phyloP scores from a whole-genome alignment of 768 basidiomycete species.

The Fibroporia radiculosa region DNA sequence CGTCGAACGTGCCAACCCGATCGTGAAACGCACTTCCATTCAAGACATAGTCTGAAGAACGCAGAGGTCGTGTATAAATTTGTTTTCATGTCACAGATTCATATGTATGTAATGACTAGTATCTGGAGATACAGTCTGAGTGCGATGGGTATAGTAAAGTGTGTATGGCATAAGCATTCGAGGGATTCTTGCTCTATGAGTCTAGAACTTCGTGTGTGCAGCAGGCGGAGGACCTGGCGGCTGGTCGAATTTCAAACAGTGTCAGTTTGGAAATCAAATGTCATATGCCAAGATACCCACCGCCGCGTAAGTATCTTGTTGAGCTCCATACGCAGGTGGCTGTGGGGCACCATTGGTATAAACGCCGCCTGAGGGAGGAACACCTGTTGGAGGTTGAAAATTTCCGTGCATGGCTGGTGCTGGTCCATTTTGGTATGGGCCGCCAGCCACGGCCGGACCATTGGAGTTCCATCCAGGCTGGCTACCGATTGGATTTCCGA shows the following conservation, averaged over 20 bases:
- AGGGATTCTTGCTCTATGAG: too few species aligned
- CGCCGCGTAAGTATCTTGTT: neutral
- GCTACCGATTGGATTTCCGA: neutral
- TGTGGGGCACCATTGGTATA: neutral
- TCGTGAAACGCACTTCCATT: too few species aligned
- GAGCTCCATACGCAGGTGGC: neutral
- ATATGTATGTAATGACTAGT: too few species aligned
- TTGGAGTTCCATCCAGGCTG: slow-evolving; percentile 1
- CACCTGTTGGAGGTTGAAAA: neutral
- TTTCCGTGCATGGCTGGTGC: too few species aligned
- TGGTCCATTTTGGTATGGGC: neutral
- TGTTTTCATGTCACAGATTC: too few species aligned
- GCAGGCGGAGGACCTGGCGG: slow-evolving; percentile 3
- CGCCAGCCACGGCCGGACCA: neutral
- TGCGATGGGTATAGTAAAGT: too few species aligned
- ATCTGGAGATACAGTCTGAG: too few species aligned
- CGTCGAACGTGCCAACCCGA: too few species aligned
- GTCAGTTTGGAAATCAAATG: neutral
- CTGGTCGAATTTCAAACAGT: too few species aligned
- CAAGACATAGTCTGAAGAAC: too few species aligned
- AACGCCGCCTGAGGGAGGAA: neutral
- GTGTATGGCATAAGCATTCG: too few species aligned
- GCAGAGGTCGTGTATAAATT: too few species aligned
- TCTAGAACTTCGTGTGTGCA: neutral
- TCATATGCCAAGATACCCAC: neutral